phyloP scores from a whole-genome alignment of 2,329 filamentous ascomycete species.

The Phaeosphaeriaceae sp. region DNA sequence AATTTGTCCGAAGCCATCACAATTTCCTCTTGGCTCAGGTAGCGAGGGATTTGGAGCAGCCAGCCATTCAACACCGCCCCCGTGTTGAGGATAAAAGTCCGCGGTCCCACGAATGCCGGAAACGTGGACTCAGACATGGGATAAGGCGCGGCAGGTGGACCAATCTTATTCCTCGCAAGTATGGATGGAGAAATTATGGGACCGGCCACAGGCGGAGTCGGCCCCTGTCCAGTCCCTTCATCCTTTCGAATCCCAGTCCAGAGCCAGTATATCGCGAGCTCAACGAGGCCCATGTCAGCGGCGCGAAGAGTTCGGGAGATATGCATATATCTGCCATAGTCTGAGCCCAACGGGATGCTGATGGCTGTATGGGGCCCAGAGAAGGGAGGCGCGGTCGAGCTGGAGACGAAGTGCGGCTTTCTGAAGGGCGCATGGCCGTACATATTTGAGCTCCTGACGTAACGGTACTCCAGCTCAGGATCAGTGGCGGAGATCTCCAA shows the following conservation, averaged over 20 bases:
- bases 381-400: neutral
- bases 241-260: neutral
- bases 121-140: neutral
- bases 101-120: constrained; percentile 4
- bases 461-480: neutral
- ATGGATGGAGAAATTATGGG: neutral
- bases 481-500: neutral
- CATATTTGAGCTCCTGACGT: neutral
- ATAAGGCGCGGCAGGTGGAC: neutral
- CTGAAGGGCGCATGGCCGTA: constrained; percentile 3
- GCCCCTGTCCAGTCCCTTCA: neutral
- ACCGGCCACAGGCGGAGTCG: neutral
- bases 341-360: neutral
- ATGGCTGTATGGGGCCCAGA: constrained; percentile 5
- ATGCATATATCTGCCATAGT: constrained; percentile 3
- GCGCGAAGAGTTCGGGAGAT: neutral
- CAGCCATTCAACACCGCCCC: neutral
- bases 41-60: constrained; percentile 5
- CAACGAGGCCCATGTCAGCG: neutral
- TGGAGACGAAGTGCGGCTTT: constrained; percentile 1
- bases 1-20: neutral
- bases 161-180: neutral
- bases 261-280: constrained; percentile 3
- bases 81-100: constrained; percentile 2
- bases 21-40: constrained; percentile 3